A percentile compares a stretch with the other conserved stretches of the same genome.
phyloP scores from a whole-genome alignment of 148 eudicot genomes.

The Pouteria glomerata region DNA sequence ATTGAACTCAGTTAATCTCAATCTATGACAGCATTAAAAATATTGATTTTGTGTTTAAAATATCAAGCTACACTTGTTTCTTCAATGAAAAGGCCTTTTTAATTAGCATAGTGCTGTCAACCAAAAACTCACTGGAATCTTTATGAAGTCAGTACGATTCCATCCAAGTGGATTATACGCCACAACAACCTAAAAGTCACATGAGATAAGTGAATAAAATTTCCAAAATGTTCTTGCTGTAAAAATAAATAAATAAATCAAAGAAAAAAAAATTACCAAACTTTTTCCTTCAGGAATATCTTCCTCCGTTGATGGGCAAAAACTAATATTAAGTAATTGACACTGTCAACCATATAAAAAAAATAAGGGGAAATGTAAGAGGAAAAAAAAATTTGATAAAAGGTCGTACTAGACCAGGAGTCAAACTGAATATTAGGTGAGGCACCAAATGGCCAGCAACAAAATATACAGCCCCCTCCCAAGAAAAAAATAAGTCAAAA shows the following conservation, averaged over 20 bases:
- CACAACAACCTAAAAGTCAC: slow-evolving; percentile 57
- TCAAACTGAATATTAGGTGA: too few species aligned
- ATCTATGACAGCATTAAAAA: too few species aligned
- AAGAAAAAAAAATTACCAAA: slow-evolving; percentile 47
- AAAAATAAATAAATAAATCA: too few species aligned
- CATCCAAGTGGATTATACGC: slow-evolving; percentile 92
- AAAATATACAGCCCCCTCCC: too few species aligned
- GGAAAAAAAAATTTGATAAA: slow-evolving; percentile 1
- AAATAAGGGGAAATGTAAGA: too few species aligned
- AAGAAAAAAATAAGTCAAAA: too few species aligned
- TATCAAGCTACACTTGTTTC: too few species aligned
- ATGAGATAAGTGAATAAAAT: background rate
- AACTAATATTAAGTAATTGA: slow-evolving; percentile 81
- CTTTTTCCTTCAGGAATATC: slow-evolving; percentile 62
- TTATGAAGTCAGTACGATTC: slow-evolving; percentile 63
- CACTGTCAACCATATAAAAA: too few species aligned
- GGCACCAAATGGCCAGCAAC: too few species aligned
- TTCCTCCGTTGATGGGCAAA: slow-evolving; percentile 75
- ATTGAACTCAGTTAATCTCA: too few species aligned
- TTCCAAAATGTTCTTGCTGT: slow-evolving; percentile 3
- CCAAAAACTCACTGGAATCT: slow-evolving; percentile 67
- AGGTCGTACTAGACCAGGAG: background rate
- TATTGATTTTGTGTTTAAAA: too few species aligned
- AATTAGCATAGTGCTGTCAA: background rate
- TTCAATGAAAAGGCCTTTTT: too few species aligned